Evolutionary conservation across 2,329 filamentous ascomycete species (phyloP), one percentile per base, ranked within the genome.

Genomic region (Cladorrhinum sp.): DNA sequence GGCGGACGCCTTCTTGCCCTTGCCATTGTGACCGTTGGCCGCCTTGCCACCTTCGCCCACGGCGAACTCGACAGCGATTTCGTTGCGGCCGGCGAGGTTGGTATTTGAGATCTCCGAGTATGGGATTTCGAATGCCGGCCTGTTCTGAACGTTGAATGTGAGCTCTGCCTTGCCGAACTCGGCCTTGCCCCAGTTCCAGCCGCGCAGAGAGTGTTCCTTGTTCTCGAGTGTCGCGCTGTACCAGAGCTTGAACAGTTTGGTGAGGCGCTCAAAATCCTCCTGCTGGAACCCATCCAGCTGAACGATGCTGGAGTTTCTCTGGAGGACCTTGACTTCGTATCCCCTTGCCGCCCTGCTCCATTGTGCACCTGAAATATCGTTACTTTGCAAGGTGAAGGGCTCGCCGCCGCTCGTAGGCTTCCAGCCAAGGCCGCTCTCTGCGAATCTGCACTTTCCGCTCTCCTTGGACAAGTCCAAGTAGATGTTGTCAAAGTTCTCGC

Each of bases 151-250:
- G 74, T 93, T 98, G 82, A 99, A 99, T 28, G 91, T 86, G 59
- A 99, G 85, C 79, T 99, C 95, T 58, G 92, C 89, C 77, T 98
- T 96, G 64, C 90, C 89, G 73, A 99, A 96, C 71, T 99, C 95
- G 66, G 92, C 91, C 78, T 98, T 99, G 71, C 95, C 95, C 96
- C 95, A 99, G 75, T 99, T 99, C 95, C 95, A 99, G 60, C 95
- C 95, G 68, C 95, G 87, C 62, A 99, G 80, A 23, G 95, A 92
- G 75, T 98, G 95, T 76, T 99, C 95, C 75, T 91, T 92, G 74
- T 86, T 91, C 74, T 98, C 93, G 62, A 99, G 84, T 70, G 88
- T 92, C 71, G 95, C 89, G 77, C 92, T 95, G 78, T 98, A 99
- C 91, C 94, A 98, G 72, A 94, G 91, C 80, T 97, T 98, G 83